Base-by-base conservation (phyloP, 2,329 filamentous ascomycete genomes). In the Pseudocercospora macadamiae region DNA sequence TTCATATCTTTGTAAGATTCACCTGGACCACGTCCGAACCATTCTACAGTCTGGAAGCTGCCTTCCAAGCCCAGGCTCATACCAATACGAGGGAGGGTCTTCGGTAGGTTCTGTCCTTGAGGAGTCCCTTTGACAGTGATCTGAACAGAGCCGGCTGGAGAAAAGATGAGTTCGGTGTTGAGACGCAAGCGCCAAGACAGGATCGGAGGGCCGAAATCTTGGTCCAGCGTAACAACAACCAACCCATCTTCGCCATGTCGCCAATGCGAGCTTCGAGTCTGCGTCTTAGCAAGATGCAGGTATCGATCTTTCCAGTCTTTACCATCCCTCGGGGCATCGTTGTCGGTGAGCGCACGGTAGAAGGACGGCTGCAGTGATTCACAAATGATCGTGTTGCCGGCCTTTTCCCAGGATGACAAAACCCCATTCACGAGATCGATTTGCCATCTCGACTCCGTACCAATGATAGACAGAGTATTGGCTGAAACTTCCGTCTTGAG, bases 1-100 rank as follows among this genome's bases (percentile, higher is more conserved):
- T 89, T 88, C 74, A 85, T 87, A 74, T 91, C 88, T 14, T 76
- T 75, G 75, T 90, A 91, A 9, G 80, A 83, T 70, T 89, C 86
- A 2, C 84, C 84, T 0, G 86, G 85, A 0, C 88, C 87, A 4
- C 82, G 82, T 4, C 86, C 87, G 60, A 84, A 83, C 85, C 87
- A 91, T 8, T 75, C 71, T 3, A 83, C 81, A 1, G 72, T 64
- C 51, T 82, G 75, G 21, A 86, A 78, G 0, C 70, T 54, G 30
- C 76, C 70, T 3, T 77, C 75, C 0, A 88, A 71, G 30, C 79
- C 77, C 3, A 89, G 66, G 52, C 85, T 80, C 3, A 89, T 74
- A 0, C 88, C 88, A 21, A 88, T 78, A 7, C 87, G 80, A 0
- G 88, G 86, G 0, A 90, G 71, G 34, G 83, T 82, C 3, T 74